Base-by-base conservation (phyloP, 2,329 filamentous ascomycete species). In the Paecilomyces dactylethromorphus region DNA sequence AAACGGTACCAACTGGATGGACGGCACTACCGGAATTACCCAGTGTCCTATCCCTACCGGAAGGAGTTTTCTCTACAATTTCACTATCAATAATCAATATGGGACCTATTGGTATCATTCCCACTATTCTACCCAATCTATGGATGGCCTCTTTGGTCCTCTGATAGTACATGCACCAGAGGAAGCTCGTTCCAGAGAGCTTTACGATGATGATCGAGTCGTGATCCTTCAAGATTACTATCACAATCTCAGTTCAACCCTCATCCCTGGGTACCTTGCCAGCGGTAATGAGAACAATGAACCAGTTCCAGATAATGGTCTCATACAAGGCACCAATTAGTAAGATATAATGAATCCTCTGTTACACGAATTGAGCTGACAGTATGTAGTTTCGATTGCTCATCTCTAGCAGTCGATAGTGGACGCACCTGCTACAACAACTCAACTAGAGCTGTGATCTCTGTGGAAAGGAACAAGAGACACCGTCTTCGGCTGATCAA, bases 41-140 rank as follows among this genome's bases (percentile, higher is more conserved):
- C 74, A 78, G 62, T 77, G 72, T 55, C 76, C 74, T 0, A 79
- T 79, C 55, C 69, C 72, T 6, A 71, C 76, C 1, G 76, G 74
- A 13, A 66, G 66, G 63, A 72, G 65, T 8, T 76, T 74, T 59
- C 70, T 69, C 1, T 78, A 78, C 61, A 66, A 63, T 45, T 68
- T 76, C 63, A 68, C 64, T 13, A 74, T 75, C 12, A 60, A 64
- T n/a, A 69, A 69, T 45, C 64, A 71, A 8, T 74, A 73, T 58
- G 76, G 76, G 1, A 71, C 62, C 57, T 70, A 68, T 50, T 72
- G 68, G 67, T 78, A 73, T 53, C 75, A 78, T 61, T 66, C 68
- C 1, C 77, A 79, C 22, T 29, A 26, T 7, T 50, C 35, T 12
- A 56, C 55, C 10, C 52, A 54, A 18, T 49, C 21, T 18, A 54